phyloP scores from a whole-genome alignment of 805 yeast species.

The Cyberlindnera bimundalis region DNA sequence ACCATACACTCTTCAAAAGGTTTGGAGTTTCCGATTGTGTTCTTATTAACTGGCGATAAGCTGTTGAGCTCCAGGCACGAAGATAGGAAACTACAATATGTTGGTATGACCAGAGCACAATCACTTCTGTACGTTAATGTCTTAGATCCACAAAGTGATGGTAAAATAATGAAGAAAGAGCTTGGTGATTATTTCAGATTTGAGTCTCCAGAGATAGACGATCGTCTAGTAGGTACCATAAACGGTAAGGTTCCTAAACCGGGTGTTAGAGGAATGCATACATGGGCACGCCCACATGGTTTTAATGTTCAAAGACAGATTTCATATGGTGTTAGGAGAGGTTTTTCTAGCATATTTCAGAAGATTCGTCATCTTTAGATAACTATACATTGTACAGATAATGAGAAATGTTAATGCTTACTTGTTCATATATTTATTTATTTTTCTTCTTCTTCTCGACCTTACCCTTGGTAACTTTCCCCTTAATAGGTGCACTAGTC shows the following conservation, averaged over 20 bases:
- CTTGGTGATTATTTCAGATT: constrained; percentile 5
- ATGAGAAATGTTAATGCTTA: no score
- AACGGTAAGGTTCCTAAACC: not conserved
- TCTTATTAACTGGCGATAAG: constrained; percentile 26
- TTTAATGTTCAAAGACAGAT: not conserved
- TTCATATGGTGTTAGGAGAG: not conserved
- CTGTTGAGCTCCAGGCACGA: constrained; percentile 11
- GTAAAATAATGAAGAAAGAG: not conserved
- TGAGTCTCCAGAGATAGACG: constrained; percentile 6
- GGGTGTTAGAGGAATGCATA: not conserved
- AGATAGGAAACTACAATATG: constrained; percentile 50
- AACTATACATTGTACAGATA: no score
- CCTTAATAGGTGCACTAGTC: constrained; percentile 43
- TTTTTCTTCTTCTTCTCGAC: constrained; percentile 26
- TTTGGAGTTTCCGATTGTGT: constrained; percentile 67
- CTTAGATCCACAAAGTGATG: constrained; percentile 4
- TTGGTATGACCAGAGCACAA: constrained; percentile 64
- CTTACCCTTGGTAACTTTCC: constrained; percentile 21
- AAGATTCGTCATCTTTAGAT: no score
- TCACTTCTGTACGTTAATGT: constrained; percentile 30
- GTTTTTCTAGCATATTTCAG: no score
- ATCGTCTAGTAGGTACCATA: constrained; percentile 1
- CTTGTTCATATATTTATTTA: constrained; percentile 8
- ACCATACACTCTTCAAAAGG: constrained; percentile 78
- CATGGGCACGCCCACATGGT: not conserved